These are phyloP conservation scores for Microbotryum violaceum DNA, from an alignment of 1,284 basidiomycete genomes.

Conservation along the genomic window DNA sequence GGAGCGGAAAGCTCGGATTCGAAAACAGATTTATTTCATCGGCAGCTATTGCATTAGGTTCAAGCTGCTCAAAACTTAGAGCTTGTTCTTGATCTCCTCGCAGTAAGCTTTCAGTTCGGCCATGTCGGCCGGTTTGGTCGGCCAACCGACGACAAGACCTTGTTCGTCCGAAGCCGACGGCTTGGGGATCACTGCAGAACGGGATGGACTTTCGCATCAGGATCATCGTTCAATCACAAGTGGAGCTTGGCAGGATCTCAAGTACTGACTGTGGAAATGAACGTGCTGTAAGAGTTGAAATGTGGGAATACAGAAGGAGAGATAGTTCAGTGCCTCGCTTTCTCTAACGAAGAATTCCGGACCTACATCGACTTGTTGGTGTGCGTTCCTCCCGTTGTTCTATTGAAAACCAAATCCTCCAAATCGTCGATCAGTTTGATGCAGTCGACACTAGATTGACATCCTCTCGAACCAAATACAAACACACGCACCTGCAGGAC, in stretches of 20 bases:
- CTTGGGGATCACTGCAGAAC: conserved; percentile 44
- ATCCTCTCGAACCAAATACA: not conserved
- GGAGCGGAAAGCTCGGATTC: too few species aligned
- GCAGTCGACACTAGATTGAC: not conserved
- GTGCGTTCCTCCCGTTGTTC: conserved; percentile 36
- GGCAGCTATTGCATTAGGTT: too few species aligned
- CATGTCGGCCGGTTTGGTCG: conserved; percentile 41
- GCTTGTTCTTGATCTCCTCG: conserved; percentile 34
- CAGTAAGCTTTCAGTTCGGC: conserved; percentile 39
- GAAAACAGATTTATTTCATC: too few species aligned
- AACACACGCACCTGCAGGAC: conserved; percentile 41
- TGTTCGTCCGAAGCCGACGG: conserved; percentile 39
- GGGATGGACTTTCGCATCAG: not conserved
- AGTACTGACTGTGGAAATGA: conserved; percentile 35
- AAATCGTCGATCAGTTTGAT: conserved; percentile 18
- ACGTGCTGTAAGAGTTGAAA: conserved; percentile 24
- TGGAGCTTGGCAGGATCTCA: too few species aligned
- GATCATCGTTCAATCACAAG: not conserved
- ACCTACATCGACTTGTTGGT: conserved; percentile 22
- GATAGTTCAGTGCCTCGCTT: too few species aligned
- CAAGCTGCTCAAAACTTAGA: conserved; percentile 10
- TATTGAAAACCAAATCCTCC: conserved; percentile 24
- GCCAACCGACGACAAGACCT: conserved; percentile 45
- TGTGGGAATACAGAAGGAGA: not conserved
- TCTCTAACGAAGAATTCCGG: not conserved